These are phyloP conservation scores for Pseudoneurospora amorphoporcata DNA, from an alignment of 495 filamentous ascomycete species.

Conservation along the genomic window DNA sequence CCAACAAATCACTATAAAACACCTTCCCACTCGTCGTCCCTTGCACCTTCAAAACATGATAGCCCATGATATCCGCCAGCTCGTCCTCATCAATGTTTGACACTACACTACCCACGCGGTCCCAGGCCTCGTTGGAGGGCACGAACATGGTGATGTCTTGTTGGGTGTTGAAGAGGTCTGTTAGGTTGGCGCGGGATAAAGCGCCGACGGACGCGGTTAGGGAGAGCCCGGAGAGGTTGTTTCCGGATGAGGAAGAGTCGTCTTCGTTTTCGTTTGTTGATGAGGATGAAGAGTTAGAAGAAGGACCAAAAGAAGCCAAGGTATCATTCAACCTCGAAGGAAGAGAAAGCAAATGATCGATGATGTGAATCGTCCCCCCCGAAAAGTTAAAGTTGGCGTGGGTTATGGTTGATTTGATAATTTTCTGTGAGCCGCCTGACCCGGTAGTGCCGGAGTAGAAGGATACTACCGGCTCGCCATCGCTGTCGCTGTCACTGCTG, in stretches of 20 bases:
- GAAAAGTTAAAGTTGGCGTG: constrained; percentile 47
- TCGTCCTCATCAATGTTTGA: constrained; percentile 3
- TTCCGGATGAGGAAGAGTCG: constrained; percentile 15
- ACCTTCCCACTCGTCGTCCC: constrained; percentile 25
- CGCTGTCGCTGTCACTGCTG: constrained; percentile 14
- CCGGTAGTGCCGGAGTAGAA: constrained; percentile 28
- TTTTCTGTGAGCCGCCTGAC: neutral
- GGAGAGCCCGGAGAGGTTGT: constrained; percentile 17
- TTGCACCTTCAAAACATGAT: constrained; percentile 27
- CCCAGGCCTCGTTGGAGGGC: constrained; percentile 18
- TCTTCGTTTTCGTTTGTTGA: neutral
- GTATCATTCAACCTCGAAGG: constrained; percentile 44
- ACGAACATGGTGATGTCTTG: constrained; percentile 55
- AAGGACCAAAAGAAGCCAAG: neutral
- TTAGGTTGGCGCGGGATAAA: constrained; percentile 34
- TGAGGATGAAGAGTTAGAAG: neutral
- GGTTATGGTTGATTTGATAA: neutral
- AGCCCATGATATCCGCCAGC: constrained; percentile 14
- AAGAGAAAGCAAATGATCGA: constrained; percentile 48
- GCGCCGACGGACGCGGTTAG: constrained; percentile 51
- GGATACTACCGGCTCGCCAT: constrained; percentile 8
- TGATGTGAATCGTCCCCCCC: constrained; percentile 55
- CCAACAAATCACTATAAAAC: constrained; percentile 33
- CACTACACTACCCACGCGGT: constrained; percentile 13
- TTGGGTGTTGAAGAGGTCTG: constrained; percentile 27